Conservation (phyloP, 495 filamentous ascomycete genomes). For the Hypoxylon lienhwacheense region DNA sequence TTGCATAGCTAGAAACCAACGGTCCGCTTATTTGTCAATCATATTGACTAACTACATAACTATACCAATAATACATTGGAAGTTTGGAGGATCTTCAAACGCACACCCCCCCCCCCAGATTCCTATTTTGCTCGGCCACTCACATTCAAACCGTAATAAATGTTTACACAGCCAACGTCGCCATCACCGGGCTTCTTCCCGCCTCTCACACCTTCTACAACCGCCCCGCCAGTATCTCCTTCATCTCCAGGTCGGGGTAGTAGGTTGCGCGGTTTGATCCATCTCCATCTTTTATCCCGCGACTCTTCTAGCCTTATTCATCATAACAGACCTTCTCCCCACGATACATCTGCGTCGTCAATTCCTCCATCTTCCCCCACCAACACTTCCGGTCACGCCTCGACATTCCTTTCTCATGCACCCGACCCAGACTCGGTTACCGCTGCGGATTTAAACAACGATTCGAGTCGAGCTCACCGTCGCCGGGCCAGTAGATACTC, state of each 20-base stretch:
- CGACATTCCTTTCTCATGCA: conserved; percentile 27
- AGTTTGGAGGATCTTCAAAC: conserved; percentile 15
- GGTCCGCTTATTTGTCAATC: conserved; percentile 18
- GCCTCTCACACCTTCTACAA: conserved; percentile 46
- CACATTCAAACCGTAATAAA: conserved; percentile 40
- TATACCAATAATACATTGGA: no score
- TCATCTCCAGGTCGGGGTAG: conserved; percentile 57
- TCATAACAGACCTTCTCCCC: conserved; percentile 32
- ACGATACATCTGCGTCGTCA: conserved; percentile 30
- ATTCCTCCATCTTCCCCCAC: conserved; percentile 18
- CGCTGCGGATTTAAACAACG: conserved; percentile 28
- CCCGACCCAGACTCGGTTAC: conserved; percentile 33
- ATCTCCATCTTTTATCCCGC: conserved; percentile 65
- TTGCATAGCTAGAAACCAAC: conserved; percentile 24
- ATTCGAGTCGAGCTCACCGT: conserved; percentile 37
- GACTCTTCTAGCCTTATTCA: conserved; percentile 45
- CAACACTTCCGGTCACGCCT: conserved; percentile 19
- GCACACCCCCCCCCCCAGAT: conserved; percentile 21
- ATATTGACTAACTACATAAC: no score
- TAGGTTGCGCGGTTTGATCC: conserved; percentile 70
- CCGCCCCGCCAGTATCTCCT: conserved; percentile 50
- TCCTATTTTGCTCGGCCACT: conserved; percentile 14
- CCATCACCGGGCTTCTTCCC: conserved; percentile 47
- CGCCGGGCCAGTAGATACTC: conserved; percentile 41
- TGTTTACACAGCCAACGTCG: conserved; percentile 59